phyloP scores from a whole-genome alignment of 2,329 filamentous ascomycete genomes.

The Cladosporium sp. region DNA sequence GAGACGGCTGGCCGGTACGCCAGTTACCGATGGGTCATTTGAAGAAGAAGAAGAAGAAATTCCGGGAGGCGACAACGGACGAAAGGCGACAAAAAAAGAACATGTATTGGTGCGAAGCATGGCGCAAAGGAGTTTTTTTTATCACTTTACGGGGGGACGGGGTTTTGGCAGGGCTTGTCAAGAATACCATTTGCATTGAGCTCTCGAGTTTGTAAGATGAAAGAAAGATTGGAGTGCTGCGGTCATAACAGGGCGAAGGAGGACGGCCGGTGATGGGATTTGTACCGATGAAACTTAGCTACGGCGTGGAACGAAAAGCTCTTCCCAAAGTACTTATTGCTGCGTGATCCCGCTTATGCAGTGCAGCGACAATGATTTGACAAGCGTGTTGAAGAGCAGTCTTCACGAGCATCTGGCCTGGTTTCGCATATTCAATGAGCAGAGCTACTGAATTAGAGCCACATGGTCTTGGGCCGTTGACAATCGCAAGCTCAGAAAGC shows the following conservation, averaged over 20 bases:
- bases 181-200: slow-evolving; percentile 7
- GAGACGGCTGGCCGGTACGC: slow-evolving; percentile 97
- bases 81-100: background rate
- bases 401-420: no score
- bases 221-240: background rate
- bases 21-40: slow-evolving; percentile 76
- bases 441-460: background rate
- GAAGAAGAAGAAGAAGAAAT: background rate
- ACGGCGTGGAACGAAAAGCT: background rate
- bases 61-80: background rate
- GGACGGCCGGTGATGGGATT: background rate
- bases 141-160: slow-evolving; percentile 5
- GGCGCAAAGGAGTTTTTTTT: slow-evolving; percentile 21
- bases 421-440: background rate
- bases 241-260: background rate
- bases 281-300: slow-evolving; percentile 3
- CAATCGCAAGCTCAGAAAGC: background rate
- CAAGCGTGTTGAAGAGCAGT: no score
- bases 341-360: background rate
- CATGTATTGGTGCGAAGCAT: slow-evolving; percentile 23
- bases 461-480: background rate
- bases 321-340: background rate
- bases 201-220: slow-evolving; percentile 18
- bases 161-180: slow-evolving; percentile 8
- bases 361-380: no score